Base-by-base conservation (phyloP, 2,329 filamentous ascomycete genomes). In the Pezicula carpinea region DNA sequence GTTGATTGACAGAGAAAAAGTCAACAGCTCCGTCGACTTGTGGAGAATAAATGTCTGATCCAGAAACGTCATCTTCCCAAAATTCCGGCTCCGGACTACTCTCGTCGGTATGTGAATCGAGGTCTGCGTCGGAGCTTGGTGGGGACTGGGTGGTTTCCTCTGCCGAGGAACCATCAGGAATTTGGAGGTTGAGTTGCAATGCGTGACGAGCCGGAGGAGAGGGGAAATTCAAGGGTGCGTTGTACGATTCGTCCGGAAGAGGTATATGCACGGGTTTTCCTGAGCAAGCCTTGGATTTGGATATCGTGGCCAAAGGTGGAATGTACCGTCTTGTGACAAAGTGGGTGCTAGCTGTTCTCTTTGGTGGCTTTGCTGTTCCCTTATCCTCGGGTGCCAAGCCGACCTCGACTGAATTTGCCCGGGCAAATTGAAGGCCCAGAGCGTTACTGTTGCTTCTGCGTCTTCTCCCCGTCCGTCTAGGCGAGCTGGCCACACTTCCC, bases 21-120 rank as follows among this genome's bases (percentile, higher is more conserved):
- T 62, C 59, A 15, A 60, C 23, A 6, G 51, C 50, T 6, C 18
- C 18, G 14, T 34, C 41, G 5, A 43, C 45, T 8, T 48, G 32
- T 7, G n/a, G 10, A 2, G 46, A 44, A 31, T 51, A 50, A 5
- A 55, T 17, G 3, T 51, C 52, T 4, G 54, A 13, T 3, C 49
- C 49, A 11, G 44, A 45, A 19, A 52, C 36, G 11, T 18, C 26
- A 15, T 35, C 41, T 39, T 49, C 47, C 11, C 32, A 40, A 4
- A 39, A 13, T 10, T 59, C 56, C 3, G 40, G 44, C 39, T 63
- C 60, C 2, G 57, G 52, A 43, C 47, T 59, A 19, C 56, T 61
- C 26, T 58, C 59, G 46, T 63, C 59, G 5, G 59, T 61, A 33
- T 56, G 56, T 5, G 60, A 59, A 47, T 63, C 59, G 15, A 59